Evolutionary conservation across 2,329 filamentous ascomycete genomes (phyloP).

Genomic region (Ophiostoma ulmi): DNA sequence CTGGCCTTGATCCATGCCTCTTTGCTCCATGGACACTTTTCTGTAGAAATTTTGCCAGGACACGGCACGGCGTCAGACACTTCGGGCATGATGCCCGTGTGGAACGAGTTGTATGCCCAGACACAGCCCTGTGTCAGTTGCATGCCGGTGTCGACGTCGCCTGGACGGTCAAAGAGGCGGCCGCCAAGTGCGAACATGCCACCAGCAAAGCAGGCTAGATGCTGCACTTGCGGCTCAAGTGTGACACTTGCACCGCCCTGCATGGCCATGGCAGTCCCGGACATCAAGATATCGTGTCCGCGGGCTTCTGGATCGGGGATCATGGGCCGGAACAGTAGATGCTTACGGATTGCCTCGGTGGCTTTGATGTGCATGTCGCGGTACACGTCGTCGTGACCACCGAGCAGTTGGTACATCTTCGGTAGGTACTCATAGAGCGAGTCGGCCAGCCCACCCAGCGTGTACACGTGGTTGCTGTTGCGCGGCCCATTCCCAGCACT

Average conservation of each 20-base stretch:
- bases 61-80: conserved; percentile 46
- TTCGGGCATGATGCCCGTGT: conserved; percentile 56
- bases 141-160: conserved; percentile 44
- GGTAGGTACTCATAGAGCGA: conserved; percentile 57
- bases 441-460: conserved; percentile 51
- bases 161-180: conserved; percentile 41
- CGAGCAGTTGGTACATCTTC: conserved; percentile 61
- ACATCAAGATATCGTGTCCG: conserved; percentile 59
- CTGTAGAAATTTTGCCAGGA: conserved; percentile 17
- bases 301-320: conserved; percentile 40
- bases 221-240: conserved; percentile 37
- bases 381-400: conserved; percentile 57
- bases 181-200: conserved; percentile 46
- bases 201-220: conserved; percentile 46
- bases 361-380: conserved; percentile 57
- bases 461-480: conserved; percentile 28
- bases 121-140: conserved; percentile 52
- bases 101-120: conserved; percentile 53
- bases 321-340: conserved; percentile 67
- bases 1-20: conserved; percentile 30
- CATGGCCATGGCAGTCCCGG: conserved; percentile 39
- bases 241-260: conserved; percentile 15
- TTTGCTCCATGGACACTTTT: conserved; percentile 36
- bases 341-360: conserved; percentile 54
- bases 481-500: conserved; percentile 24